These are phyloP conservation scores for Solanum gracilifrons DNA, from an alignment of 257 asterid genomes.

Conservation along the genomic window DNA sequence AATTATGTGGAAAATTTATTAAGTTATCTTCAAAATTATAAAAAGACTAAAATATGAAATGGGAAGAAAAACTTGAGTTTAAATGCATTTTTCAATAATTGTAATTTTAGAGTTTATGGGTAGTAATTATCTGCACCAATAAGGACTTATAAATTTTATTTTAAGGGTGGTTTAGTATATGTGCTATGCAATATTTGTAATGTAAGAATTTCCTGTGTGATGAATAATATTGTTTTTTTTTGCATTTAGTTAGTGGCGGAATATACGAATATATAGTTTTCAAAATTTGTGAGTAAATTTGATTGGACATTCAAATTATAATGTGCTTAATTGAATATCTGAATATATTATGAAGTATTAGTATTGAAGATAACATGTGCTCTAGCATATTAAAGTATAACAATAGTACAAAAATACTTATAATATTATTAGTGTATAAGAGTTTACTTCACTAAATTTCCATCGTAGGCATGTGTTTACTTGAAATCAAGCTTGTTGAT, in stretches of 20 bases:
- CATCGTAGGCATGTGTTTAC: background rate
- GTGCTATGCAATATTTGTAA: background rate
- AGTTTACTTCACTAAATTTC: background rate
- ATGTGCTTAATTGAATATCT: too few relatives aligned
- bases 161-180: background rate
- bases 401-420: background rate
- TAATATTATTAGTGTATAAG: background rate
- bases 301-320: too few relatives aligned
- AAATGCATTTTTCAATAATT: background rate
- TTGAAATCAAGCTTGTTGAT: background rate
- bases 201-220: background rate
- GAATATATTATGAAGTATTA: background rate
- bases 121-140: background rate
- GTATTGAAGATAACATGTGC: background rate
- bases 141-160: background rate
- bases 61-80: background rate
- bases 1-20: background rate
- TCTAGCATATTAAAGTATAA: background rate
- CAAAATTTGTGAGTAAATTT: too few relatives aligned
- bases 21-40: background rate
- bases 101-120: background rate
- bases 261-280: too few relatives aligned
- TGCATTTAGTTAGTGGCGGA: background rate
- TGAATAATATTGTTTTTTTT: background rate
- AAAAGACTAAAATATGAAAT: background rate